phyloP scores from a whole-genome alignment of 306 rosid species.

The Lathyrus aphaca region DNA sequence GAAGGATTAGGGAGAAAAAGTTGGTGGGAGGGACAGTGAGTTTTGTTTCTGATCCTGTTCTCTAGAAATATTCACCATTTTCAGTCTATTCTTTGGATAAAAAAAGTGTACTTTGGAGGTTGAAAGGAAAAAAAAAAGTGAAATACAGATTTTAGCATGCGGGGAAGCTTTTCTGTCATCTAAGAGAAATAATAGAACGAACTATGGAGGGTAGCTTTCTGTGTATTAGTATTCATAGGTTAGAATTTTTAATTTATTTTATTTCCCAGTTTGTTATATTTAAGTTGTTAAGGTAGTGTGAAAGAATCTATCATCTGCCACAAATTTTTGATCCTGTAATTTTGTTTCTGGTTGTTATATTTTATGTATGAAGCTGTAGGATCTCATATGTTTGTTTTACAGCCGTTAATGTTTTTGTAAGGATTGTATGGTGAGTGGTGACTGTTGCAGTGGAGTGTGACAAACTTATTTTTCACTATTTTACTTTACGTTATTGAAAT shows the following conservation, averaged over 20 bases:
- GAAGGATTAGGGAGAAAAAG: conserved; percentile 30
- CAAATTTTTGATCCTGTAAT: neutral
- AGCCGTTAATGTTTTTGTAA: neutral
- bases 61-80: too few species aligned
- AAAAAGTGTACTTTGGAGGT: too few species aligned
- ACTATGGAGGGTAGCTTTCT: neutral
- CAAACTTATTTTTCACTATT: too few species aligned
- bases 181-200: conserved; percentile 9
- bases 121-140: too few species aligned
- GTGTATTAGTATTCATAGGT: neutral
- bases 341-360: neutral
- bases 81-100: too few species aligned
- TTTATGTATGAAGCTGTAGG: neutral
- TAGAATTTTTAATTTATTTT: neutral
- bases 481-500: too few species aligned
- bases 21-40: neutral
- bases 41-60: conserved; percentile 30
- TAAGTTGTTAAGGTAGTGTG: neutral
- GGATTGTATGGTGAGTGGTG: too few species aligned
- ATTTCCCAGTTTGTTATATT: neutral
- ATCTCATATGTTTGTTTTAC: neutral
- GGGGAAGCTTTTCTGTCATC: too few species aligned
- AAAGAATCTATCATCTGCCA: neutral
- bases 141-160: too few species aligned
- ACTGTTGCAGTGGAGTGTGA: too few species aligned